Evolutionary conservation across 176 grass and related monocot genomes (phyloP).

Genomic region (Oryza brachyantha): DNA sequence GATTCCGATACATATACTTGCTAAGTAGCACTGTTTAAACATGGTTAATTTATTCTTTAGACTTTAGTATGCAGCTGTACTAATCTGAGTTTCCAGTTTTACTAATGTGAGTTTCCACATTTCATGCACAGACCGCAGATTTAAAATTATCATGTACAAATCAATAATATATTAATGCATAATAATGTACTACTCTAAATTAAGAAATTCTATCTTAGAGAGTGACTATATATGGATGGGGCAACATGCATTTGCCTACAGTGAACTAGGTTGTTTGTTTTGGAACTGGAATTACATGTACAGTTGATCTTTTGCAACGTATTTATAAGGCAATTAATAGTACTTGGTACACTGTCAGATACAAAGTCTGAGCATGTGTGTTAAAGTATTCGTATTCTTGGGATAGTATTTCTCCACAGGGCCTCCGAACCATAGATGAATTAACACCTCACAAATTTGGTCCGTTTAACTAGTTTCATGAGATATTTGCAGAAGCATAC

Average conservation of each 20-base stretch:
- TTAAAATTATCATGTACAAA: not conserved
- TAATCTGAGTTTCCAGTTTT: not conserved
- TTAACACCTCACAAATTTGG: not conserved
- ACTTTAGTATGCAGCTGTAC: not conserved
- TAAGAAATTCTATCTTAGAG: not conserved
- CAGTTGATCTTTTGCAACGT: not conserved
- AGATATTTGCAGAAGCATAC: not conserved
- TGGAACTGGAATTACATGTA: not conserved
- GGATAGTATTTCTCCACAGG: not conserved
- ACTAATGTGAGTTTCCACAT: not conserved
- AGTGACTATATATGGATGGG: not conserved
- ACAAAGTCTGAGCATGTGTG: not conserved
- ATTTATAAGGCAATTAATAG: constrained; percentile 26
- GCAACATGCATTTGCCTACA: not conserved
- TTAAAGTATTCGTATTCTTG: not conserved
- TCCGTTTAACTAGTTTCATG: not conserved
- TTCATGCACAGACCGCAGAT: not conserved
- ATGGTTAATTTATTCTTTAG: not conserved
- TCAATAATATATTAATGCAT: not conserved
- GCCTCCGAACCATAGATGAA: not conserved
- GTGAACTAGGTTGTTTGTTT: not conserved
- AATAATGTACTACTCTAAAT: not conserved
- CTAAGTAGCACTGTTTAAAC: not conserved
- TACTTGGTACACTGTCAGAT: constrained; percentile 5
- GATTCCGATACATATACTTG: not conserved